A percentile compares a stretch with the other conserved stretches of the same genome.
Conservation (phyloP, 2,329 filamentous ascomycete genomes). For the Xylariaceae sp. region DNA sequence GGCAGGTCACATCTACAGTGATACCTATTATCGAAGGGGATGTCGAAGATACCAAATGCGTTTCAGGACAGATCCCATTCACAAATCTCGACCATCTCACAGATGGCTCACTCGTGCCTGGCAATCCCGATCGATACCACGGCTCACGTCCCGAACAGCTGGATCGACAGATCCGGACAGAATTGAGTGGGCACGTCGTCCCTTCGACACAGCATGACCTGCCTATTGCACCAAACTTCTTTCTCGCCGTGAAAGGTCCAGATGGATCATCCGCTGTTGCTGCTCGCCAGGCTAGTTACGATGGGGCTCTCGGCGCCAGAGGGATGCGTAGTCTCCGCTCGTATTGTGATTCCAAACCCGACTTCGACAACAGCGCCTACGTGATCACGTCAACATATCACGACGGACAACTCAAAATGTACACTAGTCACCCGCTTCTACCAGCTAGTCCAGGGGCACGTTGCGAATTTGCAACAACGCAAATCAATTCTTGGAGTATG, state of each 20-base stretch:
- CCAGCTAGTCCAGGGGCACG: conserved; percentile 28
- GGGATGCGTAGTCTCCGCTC: conserved; percentile 8
- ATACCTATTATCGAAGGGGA: not conserved
- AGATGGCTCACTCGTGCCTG: not conserved
- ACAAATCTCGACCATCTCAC: conserved; percentile 11
- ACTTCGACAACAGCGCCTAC: conserved; percentile 38
- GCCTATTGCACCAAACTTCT: too few species aligned
- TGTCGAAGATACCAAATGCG: not conserved
- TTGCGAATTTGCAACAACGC: conserved; percentile 41
- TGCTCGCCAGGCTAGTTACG: conserved; percentile 4
- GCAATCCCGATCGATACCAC: conserved; percentile 8
- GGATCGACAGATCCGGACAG: conserved; percentile 1
- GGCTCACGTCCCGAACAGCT: conserved; percentile 1
- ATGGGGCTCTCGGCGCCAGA: conserved; percentile 8
- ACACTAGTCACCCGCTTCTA: conserved; percentile 34
- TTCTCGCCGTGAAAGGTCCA: conserved; percentile 6
- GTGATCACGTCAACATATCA: conserved; percentile 38
- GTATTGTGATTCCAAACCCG: conserved; percentile 16
- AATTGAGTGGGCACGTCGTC: conserved; percentile 17
- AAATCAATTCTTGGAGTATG: conserved; percentile 28
- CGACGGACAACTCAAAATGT: conserved; percentile 34
- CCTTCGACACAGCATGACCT: conserved; percentile 12
- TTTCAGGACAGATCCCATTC: conserved; percentile 9
- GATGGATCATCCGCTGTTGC: not conserved
- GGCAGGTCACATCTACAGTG: not conserved